These are phyloP conservation scores for Leccinum truebloodii DNA, from an alignment of 768 basidiomycete genomes.

Conservation along the genomic window DNA sequence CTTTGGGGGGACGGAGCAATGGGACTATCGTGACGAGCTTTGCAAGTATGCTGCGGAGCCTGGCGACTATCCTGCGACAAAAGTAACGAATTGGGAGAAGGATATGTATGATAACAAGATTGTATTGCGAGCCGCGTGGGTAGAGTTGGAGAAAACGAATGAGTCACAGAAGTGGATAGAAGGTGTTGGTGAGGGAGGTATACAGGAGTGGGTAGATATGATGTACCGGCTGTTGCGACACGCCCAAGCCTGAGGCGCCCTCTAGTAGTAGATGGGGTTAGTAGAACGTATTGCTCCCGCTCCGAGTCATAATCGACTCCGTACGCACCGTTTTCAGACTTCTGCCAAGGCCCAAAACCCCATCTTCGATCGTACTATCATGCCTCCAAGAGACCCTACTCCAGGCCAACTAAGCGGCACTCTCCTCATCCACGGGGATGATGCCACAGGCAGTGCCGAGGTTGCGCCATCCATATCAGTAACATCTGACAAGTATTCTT, in stretches of 20 bases:
- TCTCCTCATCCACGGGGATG: conserved; percentile 49
- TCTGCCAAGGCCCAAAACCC: neutral
- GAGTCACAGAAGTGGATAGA: conserved; percentile 62
- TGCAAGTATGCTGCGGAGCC: conserved; percentile 45
- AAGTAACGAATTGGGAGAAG: conserved; percentile 57
- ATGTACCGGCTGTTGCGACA: conserved; percentile 36
- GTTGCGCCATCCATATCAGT: conserved; percentile 79
- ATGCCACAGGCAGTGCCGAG: conserved; percentile 33
- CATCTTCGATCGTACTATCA: neutral
- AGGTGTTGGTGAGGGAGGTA: conserved; percentile 59
- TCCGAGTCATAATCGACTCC: neutral
- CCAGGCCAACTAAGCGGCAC: conserved; percentile 39
- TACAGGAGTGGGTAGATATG: conserved; percentile 62
- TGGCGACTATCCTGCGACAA: conserved; percentile 30
- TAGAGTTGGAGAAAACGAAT: conserved; percentile 52
- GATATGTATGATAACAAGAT: conserved; percentile 52
- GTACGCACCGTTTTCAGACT: neutral
- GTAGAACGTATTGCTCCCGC: too few species aligned
- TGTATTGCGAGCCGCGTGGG: conserved; percentile 57
- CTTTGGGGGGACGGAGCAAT: conserved; percentile 56
- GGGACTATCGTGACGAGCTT: conserved; percentile 64
- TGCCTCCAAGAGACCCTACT: conserved; percentile 25
- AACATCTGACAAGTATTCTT: conserved; percentile 57
- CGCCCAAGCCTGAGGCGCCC: neutral
- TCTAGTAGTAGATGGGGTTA: too few species aligned